Base-by-base conservation (phyloP, 768 basidiomycete species). In the Botryobasidium botryosum region DNA sequence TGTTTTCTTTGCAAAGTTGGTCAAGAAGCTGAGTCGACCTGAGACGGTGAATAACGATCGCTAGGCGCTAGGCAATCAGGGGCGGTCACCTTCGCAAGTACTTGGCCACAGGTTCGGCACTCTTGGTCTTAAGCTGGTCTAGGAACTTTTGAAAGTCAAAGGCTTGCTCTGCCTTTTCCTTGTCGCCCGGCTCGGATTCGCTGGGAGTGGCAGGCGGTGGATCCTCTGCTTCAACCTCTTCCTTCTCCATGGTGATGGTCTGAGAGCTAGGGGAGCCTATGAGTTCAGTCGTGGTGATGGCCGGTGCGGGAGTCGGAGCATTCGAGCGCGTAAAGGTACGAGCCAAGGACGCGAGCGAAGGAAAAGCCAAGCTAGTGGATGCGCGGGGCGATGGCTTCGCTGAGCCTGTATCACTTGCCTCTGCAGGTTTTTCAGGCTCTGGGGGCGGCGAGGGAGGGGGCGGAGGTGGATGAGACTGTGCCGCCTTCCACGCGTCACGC, bases 61-160 rank as follows among this genome's bases (percentile, higher is more conserved):
- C 8, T 28, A 25, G 31, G 27, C 26, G 25, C 24, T 35, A 29
- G 33, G 32, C 21, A 37, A 35, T 40, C 12, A 35, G 41, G 43
- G 18, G 18, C 15, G 17, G 85, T 52, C 61, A 91, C 91, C 88
- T 94, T 66, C 87, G 75, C 41, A 99, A 69, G 64, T 91, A 97
- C 61, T 87, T 87, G 24, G 85, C 86, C 18, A 97, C 81, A 5
- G 90, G 84, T 45, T 99, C 94, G 2, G 92, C 88, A 40, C 71
- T 65, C 55, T 76, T 78, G 33, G 69, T 62, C 63, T 92, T 84
- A 75, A 99, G 87, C 61, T 99, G 90, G 59, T 91, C 87, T 51
- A 97, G 62, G 61, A 99, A 99, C 39, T 69, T 76, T 57, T 92
- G 88, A 58, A 96, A 97, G 61, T 97, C 92, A 53, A 96, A 97